phyloP scores from a whole-genome alignment of 2,329 filamentous ascomycete species.

The Colletotrichum agaves region DNA sequence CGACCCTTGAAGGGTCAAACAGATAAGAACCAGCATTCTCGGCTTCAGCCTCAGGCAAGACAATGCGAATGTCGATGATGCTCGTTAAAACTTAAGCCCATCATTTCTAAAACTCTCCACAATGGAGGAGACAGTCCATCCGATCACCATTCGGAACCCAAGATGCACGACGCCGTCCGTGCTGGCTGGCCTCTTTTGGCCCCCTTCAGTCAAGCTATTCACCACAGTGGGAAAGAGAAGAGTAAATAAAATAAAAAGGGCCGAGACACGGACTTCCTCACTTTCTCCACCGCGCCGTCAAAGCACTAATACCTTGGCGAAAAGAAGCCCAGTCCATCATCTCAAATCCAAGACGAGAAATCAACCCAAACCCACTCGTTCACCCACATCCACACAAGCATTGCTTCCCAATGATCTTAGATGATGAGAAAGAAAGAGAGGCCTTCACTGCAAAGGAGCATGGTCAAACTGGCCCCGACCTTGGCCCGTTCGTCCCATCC shows the following conservation, averaged over 20 bases:
- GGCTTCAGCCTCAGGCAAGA: constrained; percentile 1
- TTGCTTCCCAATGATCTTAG: too few relatives aligned
- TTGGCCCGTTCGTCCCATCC: too few relatives aligned
- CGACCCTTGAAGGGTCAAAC: neutral
- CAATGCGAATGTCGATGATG: neutral
- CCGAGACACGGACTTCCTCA: constrained; percentile 5
- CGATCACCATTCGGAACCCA: neutral
- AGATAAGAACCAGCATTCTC: neutral
- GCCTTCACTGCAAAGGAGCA: neutral
- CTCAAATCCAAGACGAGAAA: too few relatives aligned
- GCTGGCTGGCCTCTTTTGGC: neutral
- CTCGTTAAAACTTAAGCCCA: neutral
- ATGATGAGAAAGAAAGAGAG: too few relatives aligned
- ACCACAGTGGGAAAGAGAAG: neutral
- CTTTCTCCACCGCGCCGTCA: neutral
- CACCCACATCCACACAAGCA: too few relatives aligned
- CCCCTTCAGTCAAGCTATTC: neutral
- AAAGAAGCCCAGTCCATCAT: too few relatives aligned
- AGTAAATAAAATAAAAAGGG: neutral
- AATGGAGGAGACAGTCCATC: neutral
- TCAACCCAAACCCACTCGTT: too few relatives aligned
- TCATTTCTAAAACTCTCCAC: neutral
- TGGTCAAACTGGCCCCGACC: neutral
- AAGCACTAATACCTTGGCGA: too few relatives aligned
- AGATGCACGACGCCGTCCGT: neutral